Conservation (phyloP, 345 rosid species). For the Chamaenerion angustifolium region DNA sequence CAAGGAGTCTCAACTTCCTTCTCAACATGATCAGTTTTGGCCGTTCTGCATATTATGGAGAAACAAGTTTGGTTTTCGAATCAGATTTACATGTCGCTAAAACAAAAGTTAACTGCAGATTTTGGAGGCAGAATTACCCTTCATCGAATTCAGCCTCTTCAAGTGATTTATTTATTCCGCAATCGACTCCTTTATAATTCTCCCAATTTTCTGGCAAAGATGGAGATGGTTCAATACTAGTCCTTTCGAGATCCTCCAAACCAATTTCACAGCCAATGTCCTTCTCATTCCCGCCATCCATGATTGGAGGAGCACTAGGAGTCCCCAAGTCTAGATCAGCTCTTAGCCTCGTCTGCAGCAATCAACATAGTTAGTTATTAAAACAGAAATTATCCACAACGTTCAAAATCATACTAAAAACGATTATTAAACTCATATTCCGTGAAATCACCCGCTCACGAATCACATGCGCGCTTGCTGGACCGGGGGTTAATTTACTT, state of each 20-base stretch:
- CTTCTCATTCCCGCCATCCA: constrained; percentile 35
- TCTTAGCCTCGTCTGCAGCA: background rate
- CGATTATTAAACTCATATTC: constrained; percentile 24
- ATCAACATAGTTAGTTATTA: background rate
- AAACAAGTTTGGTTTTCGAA: background rate
- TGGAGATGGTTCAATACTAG: constrained; percentile 14
- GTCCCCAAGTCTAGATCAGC: constrained; percentile 33
- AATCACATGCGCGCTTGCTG: constrained; percentile 22
- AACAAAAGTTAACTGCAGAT: constrained; percentile 17
- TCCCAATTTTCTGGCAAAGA: constrained; percentile 18
- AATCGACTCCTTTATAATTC: constrained; percentile 17
- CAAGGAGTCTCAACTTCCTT: constrained; percentile 33
- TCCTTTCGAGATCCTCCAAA: constrained; percentile 10
- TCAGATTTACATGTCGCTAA: too few species aligned
- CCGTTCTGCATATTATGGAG: constrained; percentile 22
- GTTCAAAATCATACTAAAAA: background rate
- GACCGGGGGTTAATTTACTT: constrained; percentile 25
- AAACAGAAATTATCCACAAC: background rate
- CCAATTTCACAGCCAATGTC: constrained; percentile 22
- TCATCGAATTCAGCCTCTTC: constrained; percentile 16
- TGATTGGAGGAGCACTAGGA: constrained; percentile 87
- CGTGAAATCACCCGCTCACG: constrained; percentile 31
- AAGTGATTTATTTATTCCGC: constrained; percentile 14
- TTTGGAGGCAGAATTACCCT: constrained; percentile 25
- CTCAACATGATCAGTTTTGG: constrained; percentile 12